Evolutionary conservation across 192 early-diverging fungal genomes (phyloP).

Genomic region (Gaertneriomyces semiglobifer): DNA sequence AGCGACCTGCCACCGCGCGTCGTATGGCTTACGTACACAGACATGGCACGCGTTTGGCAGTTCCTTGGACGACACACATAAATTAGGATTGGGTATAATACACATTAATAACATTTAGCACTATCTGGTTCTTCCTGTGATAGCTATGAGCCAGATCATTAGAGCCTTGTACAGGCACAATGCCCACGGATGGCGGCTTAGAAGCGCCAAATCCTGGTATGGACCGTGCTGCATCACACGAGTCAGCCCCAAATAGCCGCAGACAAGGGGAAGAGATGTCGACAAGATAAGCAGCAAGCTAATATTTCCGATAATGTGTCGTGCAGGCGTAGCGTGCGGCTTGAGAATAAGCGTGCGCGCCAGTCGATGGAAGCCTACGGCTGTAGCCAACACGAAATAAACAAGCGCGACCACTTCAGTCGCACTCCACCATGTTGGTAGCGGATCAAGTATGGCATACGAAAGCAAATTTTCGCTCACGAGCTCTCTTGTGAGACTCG

Average conservation of each 20-base stretch:
- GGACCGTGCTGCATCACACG: slow-evolving; percentile 7
- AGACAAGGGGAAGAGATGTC: slow-evolving; percentile 17
- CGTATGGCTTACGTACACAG: too few species aligned
- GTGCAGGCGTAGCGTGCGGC: slow-evolving; percentile 10
- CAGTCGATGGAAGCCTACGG: slow-evolving; percentile 22
- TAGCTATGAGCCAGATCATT: slow-evolving; percentile 10
- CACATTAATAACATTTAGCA: too few species aligned
- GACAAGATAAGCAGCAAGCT: slow-evolving; percentile 23
- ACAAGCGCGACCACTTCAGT: slow-evolving; percentile 13
- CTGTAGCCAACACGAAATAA: slow-evolving; percentile 17
- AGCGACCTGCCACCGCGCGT: too few species aligned
- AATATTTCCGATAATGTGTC: slow-evolving; percentile 22
- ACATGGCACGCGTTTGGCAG: too few species aligned
- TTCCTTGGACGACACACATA: too few species aligned
- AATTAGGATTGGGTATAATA: too few species aligned
- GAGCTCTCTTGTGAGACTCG: slow-evolving; percentile 6
- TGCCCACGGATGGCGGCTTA: slow-evolving; percentile 15
- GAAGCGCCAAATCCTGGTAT: slow-evolving; percentile 11
- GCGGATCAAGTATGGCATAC: neutral
- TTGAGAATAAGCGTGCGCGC: slow-evolving; percentile 5
- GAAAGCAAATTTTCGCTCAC: neutral
- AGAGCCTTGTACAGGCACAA: slow-evolving; percentile 15
- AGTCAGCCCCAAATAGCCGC: slow-evolving; percentile 9
- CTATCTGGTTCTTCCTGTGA: too few species aligned
- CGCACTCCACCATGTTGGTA: slow-evolving; percentile 10